Conservation (phyloP, 768 basidiomycete species). For the Suillus variegatus region DNA sequence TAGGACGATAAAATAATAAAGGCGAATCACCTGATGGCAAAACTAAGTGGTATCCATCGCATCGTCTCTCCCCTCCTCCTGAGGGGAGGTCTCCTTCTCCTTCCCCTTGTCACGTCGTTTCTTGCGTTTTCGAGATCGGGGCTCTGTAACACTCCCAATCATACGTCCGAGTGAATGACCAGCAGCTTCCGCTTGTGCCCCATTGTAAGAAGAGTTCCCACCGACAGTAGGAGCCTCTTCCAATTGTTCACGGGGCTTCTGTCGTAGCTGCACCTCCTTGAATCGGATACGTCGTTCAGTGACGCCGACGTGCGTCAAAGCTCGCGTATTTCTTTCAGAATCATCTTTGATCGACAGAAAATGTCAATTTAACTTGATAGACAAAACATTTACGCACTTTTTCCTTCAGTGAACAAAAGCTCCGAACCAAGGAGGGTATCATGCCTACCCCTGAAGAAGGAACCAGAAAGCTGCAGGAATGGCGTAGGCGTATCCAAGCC, state of each 20-base stretch:
- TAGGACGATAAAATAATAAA: not conserved
- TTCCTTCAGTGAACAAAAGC: slow-evolving; percentile 70
- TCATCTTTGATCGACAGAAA: slow-evolving; percentile 34
- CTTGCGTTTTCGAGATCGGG: not conserved
- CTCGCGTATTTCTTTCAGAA: slow-evolving; percentile 48
- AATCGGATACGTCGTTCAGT: slow-evolving; percentile 74
- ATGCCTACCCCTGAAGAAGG: slow-evolving; percentile 70
- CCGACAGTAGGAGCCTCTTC: not conserved
- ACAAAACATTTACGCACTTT: slow-evolving; percentile 41
- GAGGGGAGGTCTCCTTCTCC: not conserved
- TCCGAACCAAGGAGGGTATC: slow-evolving; percentile 74
- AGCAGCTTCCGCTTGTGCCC: not conserved
- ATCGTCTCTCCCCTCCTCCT: not conserved
- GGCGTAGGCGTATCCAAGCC: slow-evolving; percentile 79
- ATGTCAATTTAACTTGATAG: slow-evolving; percentile 11
- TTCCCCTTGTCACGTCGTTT: not conserved
- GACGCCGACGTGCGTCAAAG: slow-evolving; percentile 56
- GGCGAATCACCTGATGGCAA: not conserved
- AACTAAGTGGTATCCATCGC: not conserved
- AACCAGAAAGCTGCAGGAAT: slow-evolving; percentile 75
- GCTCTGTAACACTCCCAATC: not conserved
- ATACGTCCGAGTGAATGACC: not conserved
- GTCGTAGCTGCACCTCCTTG: slow-evolving; percentile 62
- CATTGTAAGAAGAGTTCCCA: not conserved
- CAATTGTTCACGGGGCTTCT: slow-evolving; percentile 29